Base-by-base conservation (phyloP, 1,284 basidiomycete species). In the Gomphus bonarii region DNA sequence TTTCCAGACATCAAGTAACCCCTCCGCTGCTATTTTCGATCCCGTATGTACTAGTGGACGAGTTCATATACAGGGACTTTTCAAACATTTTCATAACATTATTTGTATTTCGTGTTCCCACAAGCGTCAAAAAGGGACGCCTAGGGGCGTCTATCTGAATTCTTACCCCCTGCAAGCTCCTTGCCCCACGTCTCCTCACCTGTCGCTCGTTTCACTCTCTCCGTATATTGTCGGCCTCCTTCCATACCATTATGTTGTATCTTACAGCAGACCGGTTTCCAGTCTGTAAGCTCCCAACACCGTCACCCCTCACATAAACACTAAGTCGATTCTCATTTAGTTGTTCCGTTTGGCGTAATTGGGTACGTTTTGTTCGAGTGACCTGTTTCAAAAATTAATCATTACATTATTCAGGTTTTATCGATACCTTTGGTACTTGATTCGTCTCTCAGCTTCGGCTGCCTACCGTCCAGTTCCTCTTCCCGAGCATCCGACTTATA, bases 261-360 rank as follows among this genome's bases (percentile, higher is more conserved):
- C 75, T 89, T 61, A 89, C 87, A 50, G 82, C 85, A 61, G 86
- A 88, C 76, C 78, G 80, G 68, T 88, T 88, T 71, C 82, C 84
- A 63, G 75, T 90, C 65, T 89, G 85, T 88, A 64, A 73, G 85
- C 79, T 6, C 14, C 50, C 35, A 36, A 22, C 25, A 28, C 42
- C 50, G 30, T 9, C 49, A 28, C 10, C 14, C 8, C 38, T 35
- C 18, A 3, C 25, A 6, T 40, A n/a, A 38, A 58, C 57, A 10
- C 18, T 36, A 11, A 20, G 42, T 44, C 50, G 47, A 18, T 46
- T 44, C 49, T 48, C 49, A 43, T 57, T 38, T 65, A 93, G 90
- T 94, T 71, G 80, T 94, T 57, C 91, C 91, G 25, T 90, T 95
- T 68, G 90, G 91, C 64, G 80, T 94, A 68, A 93, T 94, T 70